Evolutionary conservation across 2,329 filamentous ascomycete genomes (phyloP), one percentile per base, ranked within the genome.

Genomic region (Penicillium freii): DNA sequence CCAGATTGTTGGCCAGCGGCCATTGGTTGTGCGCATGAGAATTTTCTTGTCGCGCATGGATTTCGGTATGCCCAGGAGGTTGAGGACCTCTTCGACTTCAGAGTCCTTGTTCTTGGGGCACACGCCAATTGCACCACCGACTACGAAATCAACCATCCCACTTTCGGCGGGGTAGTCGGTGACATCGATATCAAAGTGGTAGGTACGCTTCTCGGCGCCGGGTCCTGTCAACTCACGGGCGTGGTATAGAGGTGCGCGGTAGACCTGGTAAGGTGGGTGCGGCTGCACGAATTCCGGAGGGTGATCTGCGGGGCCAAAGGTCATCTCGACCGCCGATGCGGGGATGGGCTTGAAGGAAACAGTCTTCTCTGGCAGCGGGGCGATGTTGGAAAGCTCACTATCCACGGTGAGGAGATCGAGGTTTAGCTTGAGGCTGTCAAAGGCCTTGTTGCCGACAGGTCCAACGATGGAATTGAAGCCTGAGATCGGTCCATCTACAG

Each of bases 1-100:
- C 94, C 94, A 99, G 49, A 99, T 95, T 0, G 94, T 99, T 4
- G 94, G 94, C 93, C 93, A 99, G 49, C 94, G 84, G 34, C 93
- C 93, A 59, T 82, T 84, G 36, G 83, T 85, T 0, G 94, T 97
- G 73, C 87, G 87, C 65, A 97, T 78, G 19, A 89, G 80, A 19
- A 96, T 83, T 15, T 89, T 88, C 80, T 91, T 94, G 77, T 96
- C 90, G 31, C 94, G 88, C 59, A 94, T 81, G 70, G 88, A 90
- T 38, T 86, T 88, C 4, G 92, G 92, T 23, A 97, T 83, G 66
- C 90, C 82, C 19, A 99, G 85, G 25, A 88, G 80, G 69, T 97
- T 87, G 64, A 99, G 84, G 39, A 97, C 80, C 61, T 94, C 88
- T 17, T 97, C 89, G 1, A 99, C 92, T 5, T 89, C 80, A 2